Conservation (phyloP, 1,284 basidiomycete genomes). For the Cronartium ribicola region DNA sequence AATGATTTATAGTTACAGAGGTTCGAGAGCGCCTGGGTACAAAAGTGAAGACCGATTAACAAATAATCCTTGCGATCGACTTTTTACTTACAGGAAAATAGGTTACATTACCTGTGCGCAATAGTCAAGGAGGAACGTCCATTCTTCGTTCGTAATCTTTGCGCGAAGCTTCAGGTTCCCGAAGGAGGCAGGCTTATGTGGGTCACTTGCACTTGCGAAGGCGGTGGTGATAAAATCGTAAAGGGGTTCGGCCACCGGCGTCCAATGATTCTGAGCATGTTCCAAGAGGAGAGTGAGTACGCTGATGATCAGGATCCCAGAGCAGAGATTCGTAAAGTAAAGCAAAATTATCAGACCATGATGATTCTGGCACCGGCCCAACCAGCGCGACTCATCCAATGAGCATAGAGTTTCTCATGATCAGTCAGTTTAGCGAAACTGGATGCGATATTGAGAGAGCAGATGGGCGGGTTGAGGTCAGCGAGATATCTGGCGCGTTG, state of each 20-base stretch:
- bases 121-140: conserved; percentile 67
- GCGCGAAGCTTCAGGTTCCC: conserved; percentile 58
- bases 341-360: conserved; percentile 68
- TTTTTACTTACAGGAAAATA: not conserved
- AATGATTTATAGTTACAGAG: conserved; percentile 57
- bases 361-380: conserved; percentile 78
- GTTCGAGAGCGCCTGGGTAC: conserved; percentile 64
- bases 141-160: conserved; percentile 60
- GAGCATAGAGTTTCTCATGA: conserved; percentile 70
- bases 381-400: conserved; percentile 53
- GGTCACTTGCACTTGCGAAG: conserved; percentile 33
- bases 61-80: too few relatives aligned
- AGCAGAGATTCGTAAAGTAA: not conserved
- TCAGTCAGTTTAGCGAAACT: conserved; percentile 66
- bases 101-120: conserved; percentile 60
- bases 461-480: conserved; percentile 65
- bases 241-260: conserved; percentile 42
- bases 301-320: not conserved
- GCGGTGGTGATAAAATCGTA: conserved; percentile 44
- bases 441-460: conserved; percentile 62
- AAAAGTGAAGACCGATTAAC: conserved; percentile 7
- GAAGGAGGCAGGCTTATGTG: conserved; percentile 57
- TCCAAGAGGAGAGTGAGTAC: conserved; percentile 70
- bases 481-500: conserved; percentile 57
- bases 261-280: conserved; percentile 53